phyloP scores from a whole-genome alignment of 2,329 filamentous ascomycete species.

The Bipolaris oryzae region DNA sequence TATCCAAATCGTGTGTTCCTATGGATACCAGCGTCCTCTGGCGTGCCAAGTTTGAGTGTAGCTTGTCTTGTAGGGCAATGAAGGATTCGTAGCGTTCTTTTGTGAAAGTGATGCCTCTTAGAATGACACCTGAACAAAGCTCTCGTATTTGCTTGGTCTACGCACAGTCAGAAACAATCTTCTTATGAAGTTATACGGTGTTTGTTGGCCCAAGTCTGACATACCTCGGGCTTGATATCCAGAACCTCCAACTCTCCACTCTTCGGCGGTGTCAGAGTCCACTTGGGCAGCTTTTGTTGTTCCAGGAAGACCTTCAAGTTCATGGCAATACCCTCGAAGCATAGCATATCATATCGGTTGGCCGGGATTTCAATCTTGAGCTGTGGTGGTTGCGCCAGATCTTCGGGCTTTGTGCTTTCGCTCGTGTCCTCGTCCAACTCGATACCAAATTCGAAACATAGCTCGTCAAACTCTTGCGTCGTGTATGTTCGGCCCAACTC shows the following conservation, averaged over 20 bases:
- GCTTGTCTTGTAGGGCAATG: slow-evolving; percentile 96
- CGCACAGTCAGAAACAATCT: slow-evolving; percentile 19
- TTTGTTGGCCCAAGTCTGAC: slow-evolving; percentile 10
- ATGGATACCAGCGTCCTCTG: slow-evolving; percentile 95
- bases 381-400: slow-evolving; percentile 79
- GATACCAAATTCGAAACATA: slow-evolving; percentile 98
- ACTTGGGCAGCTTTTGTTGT: slow-evolving; percentile 76
- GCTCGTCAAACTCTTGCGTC: slow-evolving; percentile 91
- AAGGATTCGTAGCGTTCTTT: slow-evolving; percentile 93
- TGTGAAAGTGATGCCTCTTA: slow-evolving; percentile 90
- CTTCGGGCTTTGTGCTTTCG: slow-evolving; percentile 42
- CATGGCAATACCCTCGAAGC: slow-evolving; percentile 93
- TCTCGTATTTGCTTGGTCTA: slow-evolving; percentile 80
- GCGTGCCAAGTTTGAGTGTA: slow-evolving; percentile 93
- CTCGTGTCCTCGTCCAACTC: slow-evolving; percentile 87
- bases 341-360: slow-evolving; percentile 93
- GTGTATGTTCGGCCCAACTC: slow-evolving; percentile 90
- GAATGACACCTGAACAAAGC: slow-evolving; percentile 85
- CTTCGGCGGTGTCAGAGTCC: slow-evolving; percentile 73
- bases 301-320: slow-evolving; percentile 95
- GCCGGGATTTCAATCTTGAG: slow-evolving; percentile 98
- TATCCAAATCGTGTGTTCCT: slow-evolving; percentile 95
- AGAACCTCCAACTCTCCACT: slow-evolving; percentile 79
- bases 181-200: neutral
- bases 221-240: slow-evolving; percentile 71